Evolutionary conservation across 495 filamentous ascomycete genomes (phyloP).

Genomic region (Cryomyces antarcticus): DNA sequence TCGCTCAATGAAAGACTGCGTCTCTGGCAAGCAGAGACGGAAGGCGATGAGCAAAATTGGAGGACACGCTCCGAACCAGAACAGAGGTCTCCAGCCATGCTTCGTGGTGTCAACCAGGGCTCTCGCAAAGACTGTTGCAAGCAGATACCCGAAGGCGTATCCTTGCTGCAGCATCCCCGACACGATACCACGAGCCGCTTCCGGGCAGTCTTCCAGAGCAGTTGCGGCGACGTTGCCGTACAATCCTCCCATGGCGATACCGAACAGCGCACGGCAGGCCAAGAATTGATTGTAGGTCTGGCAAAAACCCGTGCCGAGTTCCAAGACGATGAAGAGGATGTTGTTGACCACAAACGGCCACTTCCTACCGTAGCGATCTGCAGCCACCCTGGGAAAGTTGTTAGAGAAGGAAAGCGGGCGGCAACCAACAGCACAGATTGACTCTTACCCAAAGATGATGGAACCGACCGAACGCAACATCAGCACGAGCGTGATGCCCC

Average conservation of each 20-base stretch:
- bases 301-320: conserved; percentile 64
- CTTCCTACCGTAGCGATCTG: conserved; percentile 70
- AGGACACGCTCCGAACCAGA: conserved; percentile 68
- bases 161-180: conserved; percentile 75
- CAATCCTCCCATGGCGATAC: conserved; percentile 73
- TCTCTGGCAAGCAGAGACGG: conserved; percentile 61
- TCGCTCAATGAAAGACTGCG: conserved; percentile 41
- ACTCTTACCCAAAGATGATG: conserved; percentile 37
- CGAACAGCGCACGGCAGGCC: conserved; percentile 65
- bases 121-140: conserved; percentile 52
- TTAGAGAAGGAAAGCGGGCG: no score
- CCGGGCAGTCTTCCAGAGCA: conserved; percentile 66
- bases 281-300: conserved; percentile 62
- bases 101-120: conserved; percentile 50
- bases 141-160: conserved; percentile 72
- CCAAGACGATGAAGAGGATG: conserved; percentile 57
- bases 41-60: conserved; percentile 66
- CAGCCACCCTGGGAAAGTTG: conserved; percentile 26
- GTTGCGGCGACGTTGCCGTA: conserved; percentile 80
- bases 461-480: conserved; percentile 62
- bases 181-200: conserved; percentile 51
- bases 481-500: conserved; percentile 74
- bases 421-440: no score
- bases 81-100: conserved; percentile 63
- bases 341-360: conserved; percentile 81